These are phyloP conservation scores for Beauveria caledonica DNA, from an alignment of 2,329 filamentous ascomycete genomes.

Conservation along the genomic window DNA sequence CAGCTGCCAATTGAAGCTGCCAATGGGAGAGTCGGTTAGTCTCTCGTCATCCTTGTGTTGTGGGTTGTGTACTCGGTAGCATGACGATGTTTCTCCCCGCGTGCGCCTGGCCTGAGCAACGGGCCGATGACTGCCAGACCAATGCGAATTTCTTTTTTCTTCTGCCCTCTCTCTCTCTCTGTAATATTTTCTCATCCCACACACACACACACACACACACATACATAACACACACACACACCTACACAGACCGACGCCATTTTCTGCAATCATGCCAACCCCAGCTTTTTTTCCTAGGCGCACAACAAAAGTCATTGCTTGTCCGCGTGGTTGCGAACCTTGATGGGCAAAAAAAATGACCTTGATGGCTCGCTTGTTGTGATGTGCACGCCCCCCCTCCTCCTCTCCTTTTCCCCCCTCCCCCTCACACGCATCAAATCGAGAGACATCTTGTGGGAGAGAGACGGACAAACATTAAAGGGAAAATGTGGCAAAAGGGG, in stretches of 20 bases:
- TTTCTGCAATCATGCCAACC: background rate
- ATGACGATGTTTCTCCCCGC: background rate
- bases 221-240: too few species aligned
- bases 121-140: background rate
- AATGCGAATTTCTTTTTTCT: background rate
- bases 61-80: background rate
- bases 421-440: background rate
- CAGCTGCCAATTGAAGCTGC: too few species aligned
- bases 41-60: background rate
- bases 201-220: too few species aligned
- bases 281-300: background rate
- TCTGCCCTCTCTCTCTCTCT: background rate
- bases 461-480: background rate
- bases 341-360: slow-evolving; percentile 1
- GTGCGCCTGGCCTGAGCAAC: background rate
- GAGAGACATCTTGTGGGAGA: background rate
- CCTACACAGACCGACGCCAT: too few species aligned
- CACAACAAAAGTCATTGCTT: background rate
- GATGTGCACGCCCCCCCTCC: background rate
- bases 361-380: slow-evolving; percentile 4
- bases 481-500: background rate
- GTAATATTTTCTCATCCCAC: too few species aligned
- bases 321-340: background rate
- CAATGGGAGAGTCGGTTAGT: background rate
- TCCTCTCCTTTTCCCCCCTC: background rate